Evolutionary conservation across 345 rosid genomes (phyloP).

Genomic region (Aquilaria sinensis): DNA sequence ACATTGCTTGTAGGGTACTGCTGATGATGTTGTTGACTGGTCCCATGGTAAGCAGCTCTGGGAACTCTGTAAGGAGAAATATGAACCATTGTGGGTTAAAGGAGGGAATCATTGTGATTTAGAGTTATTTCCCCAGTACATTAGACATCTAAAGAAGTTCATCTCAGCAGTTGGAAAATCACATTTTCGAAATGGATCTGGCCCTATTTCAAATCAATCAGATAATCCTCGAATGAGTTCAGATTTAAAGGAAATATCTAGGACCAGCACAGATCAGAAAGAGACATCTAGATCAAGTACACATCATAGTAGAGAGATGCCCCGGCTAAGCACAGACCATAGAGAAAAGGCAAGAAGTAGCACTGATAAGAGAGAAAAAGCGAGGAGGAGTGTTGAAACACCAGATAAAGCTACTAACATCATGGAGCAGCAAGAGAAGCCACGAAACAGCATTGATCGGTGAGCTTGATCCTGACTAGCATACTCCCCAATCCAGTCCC

Average conservation of each 20-base stretch:
- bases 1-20: conserved; percentile 58
- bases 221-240: conserved; percentile 51
- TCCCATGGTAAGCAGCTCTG: conserved; percentile 85
- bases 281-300: conserved; percentile 45
- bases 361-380: conserved; percentile 45
- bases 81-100: conserved; percentile 87
- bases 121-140: conserved; percentile 78
- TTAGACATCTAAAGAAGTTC: conserved; percentile 85
- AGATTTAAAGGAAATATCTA: conserved; percentile 52
- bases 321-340: conserved; percentile 35
- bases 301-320: conserved; percentile 53
- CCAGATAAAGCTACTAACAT: conserved; percentile 33
- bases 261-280: conserved; percentile 38
- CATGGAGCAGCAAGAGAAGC: conserved; percentile 50
- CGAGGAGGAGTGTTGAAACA: conserved; percentile 37
- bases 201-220: conserved; percentile 29
- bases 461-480: conserved; percentile 19
- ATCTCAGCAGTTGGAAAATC: conserved; percentile 65
- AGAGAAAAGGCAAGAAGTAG: conserved; percentile 56
- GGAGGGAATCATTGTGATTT: conserved; percentile 93
- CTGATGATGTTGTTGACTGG: conserved; percentile 91
- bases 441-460: conserved; percentile 82
- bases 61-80: conserved; percentile 82
- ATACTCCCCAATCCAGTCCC: background rate
- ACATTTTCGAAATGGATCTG: conserved; percentile 26